Conservation (phyloP, 305 asterid species). For the Ilex paraguariensis region DNA sequence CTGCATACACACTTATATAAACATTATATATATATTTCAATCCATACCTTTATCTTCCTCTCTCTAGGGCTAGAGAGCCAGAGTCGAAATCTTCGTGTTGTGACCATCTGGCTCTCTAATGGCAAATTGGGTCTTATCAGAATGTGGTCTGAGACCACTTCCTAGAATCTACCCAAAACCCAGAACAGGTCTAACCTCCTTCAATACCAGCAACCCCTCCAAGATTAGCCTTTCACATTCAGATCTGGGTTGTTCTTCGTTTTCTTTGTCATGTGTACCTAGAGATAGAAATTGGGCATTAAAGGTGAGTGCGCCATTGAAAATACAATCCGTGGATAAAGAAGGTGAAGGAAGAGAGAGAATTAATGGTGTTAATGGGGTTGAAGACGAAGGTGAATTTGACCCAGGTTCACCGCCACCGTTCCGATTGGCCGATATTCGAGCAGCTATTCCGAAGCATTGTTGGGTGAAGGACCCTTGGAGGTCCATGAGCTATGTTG, state of each 20-base stretch:
- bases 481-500: conserved; percentile 72
- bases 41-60: conserved; percentile 9
- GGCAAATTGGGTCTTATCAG: conserved; percentile 78
- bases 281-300: conserved; percentile 8
- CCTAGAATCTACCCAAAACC: conserved; percentile 65
- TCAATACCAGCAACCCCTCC: conserved; percentile 13
- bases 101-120: conserved; percentile 18
- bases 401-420: conserved; percentile 89
- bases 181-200: conserved; percentile 19
- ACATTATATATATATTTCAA: background rate
- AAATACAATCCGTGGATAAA: conserved; percentile 1
- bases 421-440: conserved; percentile 67
- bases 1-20: background rate
- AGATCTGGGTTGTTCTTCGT: conserved; percentile 25
- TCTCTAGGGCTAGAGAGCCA: conserved; percentile 11
- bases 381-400: conserved; percentile 25
- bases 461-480: conserved; percentile 91
- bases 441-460: conserved; percentile 88
- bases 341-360: conserved; percentile 4
- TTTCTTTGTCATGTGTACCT: conserved; percentile 10
- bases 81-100: background rate
- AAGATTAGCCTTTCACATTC: conserved; percentile 32
- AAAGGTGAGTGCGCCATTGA: conserved; percentile 16
- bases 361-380: conserved; percentile 12
- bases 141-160: conserved; percentile 78